Conservation (phyloP, 2,329 filamentous ascomycete species). For the Fusarium piperis region DNA sequence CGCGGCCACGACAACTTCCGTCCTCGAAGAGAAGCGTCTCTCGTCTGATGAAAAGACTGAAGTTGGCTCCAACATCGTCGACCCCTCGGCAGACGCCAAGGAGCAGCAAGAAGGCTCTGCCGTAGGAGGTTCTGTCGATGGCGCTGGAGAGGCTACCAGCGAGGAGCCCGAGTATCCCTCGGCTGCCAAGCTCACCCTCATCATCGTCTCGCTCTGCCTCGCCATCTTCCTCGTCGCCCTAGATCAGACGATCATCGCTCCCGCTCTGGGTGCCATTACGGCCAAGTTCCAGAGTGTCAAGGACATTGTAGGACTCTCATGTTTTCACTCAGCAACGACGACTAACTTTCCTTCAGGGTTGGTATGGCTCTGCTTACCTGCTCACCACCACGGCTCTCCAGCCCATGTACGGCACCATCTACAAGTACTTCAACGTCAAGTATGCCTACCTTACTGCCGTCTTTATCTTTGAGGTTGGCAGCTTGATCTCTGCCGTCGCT, state of each 20-base stretch:
- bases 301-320: slow-evolving; percentile 52
- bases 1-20: slow-evolving; percentile 24
- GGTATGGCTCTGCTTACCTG: slow-evolving; percentile 61
- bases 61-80: slow-evolving; percentile 40
- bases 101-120: slow-evolving; percentile 23
- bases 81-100: slow-evolving; percentile 19
- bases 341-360: slow-evolving; percentile 48
- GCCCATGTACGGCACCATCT: slow-evolving; percentile 60
- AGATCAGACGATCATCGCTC: slow-evolving; percentile 63
- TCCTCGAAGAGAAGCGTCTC: slow-evolving; percentile 37
- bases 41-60: slow-evolving; percentile 47
- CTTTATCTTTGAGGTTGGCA: slow-evolving; percentile 57
- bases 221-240: slow-evolving; percentile 61
- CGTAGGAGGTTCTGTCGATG: neutral
- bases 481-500: slow-evolving; percentile 55
- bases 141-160: neutral
- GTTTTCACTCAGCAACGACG: neutral
- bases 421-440: slow-evolving; percentile 62
- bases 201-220: slow-evolving; percentile 56
- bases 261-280: slow-evolving; percentile 63
- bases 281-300: slow-evolving; percentile 54
- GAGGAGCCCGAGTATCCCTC: slow-evolving; percentile 49
- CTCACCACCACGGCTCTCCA: slow-evolving; percentile 61
- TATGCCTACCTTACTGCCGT: slow-evolving; percentile 54
- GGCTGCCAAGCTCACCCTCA: slow-evolving; percentile 52